Percentiles rank a stretch among this genome's conserved stretches.
phyloP scores from a whole-genome alignment of 2,329 filamentous ascomycete species.

The Nectriaceae sp. region DNA sequence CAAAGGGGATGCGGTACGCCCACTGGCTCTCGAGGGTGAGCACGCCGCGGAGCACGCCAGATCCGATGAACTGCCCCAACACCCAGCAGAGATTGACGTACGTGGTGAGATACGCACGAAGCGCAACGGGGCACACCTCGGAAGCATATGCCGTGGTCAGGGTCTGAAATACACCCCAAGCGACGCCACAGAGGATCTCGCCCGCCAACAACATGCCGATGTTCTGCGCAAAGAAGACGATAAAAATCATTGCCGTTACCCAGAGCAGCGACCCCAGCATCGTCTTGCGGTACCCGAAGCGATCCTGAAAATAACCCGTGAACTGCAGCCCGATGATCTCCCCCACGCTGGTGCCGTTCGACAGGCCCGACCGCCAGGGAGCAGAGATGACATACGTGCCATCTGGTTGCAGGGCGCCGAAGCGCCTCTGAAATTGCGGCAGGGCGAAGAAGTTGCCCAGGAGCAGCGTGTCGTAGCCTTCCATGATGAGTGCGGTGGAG shows the following conservation, averaged over 20 bases:
- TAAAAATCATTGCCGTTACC: slow-evolving; percentile 47
- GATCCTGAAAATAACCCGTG: slow-evolving; percentile 50
- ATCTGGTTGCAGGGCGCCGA: slow-evolving; percentile 36
- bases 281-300: slow-evolving; percentile 48
- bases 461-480: slow-evolving; percentile 43
- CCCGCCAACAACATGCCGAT: slow-evolving; percentile 45
- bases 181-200: slow-evolving; percentile 49
- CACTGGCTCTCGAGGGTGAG: slow-evolving; percentile 40
- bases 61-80: slow-evolving; percentile 48
- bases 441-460: slow-evolving; percentile 45
- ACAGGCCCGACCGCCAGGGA: slow-evolving; percentile 54
- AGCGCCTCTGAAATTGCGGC: slow-evolving; percentile 40
- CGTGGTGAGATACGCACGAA: slow-evolving; percentile 51
- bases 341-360: slow-evolving; percentile 49
- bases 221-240: slow-evolving; percentile 48
- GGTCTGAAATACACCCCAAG: slow-evolving; percentile 50
- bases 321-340: slow-evolving; percentile 52
- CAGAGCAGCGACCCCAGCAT: slow-evolving; percentile 44
- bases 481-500: slow-evolving; percentile 41
- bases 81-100: slow-evolving; percentile 54
- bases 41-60: slow-evolving; percentile 45
- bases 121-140: slow-evolving; percentile 46
- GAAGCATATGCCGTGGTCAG: slow-evolving; percentile 50
- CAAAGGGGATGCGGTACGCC: slow-evolving; percentile 51
- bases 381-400: slow-evolving; percentile 49